Base-by-base conservation (phyloP, 2,329 filamentous ascomycete species). In the Colletotrichum eremochloae region DNA sequence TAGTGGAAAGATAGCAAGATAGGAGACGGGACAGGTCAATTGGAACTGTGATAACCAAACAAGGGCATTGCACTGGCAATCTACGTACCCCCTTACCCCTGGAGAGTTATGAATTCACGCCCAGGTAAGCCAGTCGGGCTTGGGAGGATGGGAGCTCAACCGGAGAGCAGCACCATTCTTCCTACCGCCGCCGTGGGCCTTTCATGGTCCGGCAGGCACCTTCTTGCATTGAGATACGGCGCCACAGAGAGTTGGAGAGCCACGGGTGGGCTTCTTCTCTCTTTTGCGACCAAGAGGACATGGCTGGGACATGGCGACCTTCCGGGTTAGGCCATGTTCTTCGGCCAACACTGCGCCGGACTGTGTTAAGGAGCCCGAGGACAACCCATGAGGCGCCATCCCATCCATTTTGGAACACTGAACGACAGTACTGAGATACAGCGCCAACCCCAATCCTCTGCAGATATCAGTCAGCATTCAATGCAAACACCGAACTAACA, bases 361-460 rank as follows among this genome's bases (percentile, higher is more conserved):
- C 65, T 31, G 44, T 60, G 36, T 38, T 53, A 48, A 69, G 69
- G 60, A 69, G 44, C 38, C 53, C 24, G 24, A 33, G n/a, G 61
- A 40, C 24, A 57, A 42, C 48, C 52, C 48, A 60, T 33, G 15
- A 61, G 52, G 55, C 66, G 66, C 70, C 60, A 61, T 65, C 55
- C 48, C 55, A 72, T 24, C 38, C 55, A 15, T 65, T 61, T 70
- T 70, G 70, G 70, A 72, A 65, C 66, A 44, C 60, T 50, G 66
- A 69, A 55, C 55, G 24, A 24, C 24, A 24, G 8, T 9, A n/a
- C 55, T 24, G 36, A 31, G 29, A 48, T 48, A 50, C 24, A 48
- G 31, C 40, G 48, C 70, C 53, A 66, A 50, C 57, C 53, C 55
- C 70, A 68, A 71, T 24, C 36, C 48, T 62, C 55, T 63, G 50